These are phyloP conservation scores for Globisporangium spiculum DNA, from an alignment of 352 stramenopile species.

Conservation along the genomic window DNA sequence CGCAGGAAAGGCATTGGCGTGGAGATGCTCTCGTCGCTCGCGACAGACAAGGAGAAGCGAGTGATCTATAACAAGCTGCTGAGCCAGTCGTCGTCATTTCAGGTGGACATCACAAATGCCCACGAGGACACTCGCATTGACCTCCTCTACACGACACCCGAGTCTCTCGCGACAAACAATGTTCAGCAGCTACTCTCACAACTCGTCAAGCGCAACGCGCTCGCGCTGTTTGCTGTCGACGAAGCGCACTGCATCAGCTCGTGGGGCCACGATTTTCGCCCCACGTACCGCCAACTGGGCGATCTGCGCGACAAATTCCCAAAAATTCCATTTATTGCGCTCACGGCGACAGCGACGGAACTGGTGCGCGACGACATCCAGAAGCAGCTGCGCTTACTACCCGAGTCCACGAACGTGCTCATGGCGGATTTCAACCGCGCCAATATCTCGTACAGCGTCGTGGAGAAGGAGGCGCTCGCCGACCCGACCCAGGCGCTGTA, in stretches of 20 bases:
- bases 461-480: conserved; percentile 44
- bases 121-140: conserved; percentile 25
- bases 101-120: background rate
- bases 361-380: conserved; percentile 63
- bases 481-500: conserved; percentile 38
- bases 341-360: conserved; percentile 89
- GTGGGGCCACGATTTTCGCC: conserved; percentile 83
- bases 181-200: conserved; percentile 44
- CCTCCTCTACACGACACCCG: conserved; percentile 88
- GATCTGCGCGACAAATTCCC: conserved; percentile 33
- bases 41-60: conserved; percentile 27
- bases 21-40: conserved; percentile 55
- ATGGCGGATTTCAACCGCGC: conserved; percentile 55
- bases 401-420: conserved; percentile 31
- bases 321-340: conserved; percentile 64
- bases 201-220: conserved; percentile 23
- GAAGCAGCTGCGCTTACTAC: conserved; percentile 33
- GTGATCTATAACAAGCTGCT: conserved; percentile 31
- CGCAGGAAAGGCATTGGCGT: conserved; percentile 37
- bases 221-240: conserved; percentile 78
- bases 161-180: conserved; percentile 60
- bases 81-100: conserved; percentile 4
- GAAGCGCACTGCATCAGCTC: conserved; percentile 93
- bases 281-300: conserved; percentile 52
- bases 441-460: conserved; percentile 58